Conservation (phyloP, 768 basidiomycete species). For the Leucosporidium yakuticum region DNA sequence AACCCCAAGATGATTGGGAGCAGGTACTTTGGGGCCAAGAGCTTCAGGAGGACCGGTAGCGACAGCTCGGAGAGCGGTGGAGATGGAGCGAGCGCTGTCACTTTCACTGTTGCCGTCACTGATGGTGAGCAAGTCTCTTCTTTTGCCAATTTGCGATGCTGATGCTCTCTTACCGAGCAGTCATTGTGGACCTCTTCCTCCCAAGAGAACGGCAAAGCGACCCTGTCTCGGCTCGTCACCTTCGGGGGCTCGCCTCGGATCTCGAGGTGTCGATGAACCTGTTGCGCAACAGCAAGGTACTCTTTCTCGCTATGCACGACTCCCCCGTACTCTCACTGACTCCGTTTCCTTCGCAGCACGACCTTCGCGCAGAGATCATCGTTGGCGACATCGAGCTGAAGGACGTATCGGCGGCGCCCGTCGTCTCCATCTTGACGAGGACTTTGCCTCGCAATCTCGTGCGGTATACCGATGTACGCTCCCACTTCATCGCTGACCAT, state of each 20-base stretch:
- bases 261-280: slow-evolving; percentile 60
- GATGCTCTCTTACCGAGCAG: slow-evolving; percentile 49
- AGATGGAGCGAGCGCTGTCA: slow-evolving; percentile 5
- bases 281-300: slow-evolving; percentile 65
- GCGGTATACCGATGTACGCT: slow-evolving; percentile 36
- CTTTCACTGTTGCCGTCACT: slow-evolving; percentile 34
- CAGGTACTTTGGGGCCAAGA: slow-evolving; percentile 44
- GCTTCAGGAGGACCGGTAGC: slow-evolving; percentile 3
- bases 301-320: slow-evolving; percentile 9
- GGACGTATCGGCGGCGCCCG: slow-evolving; percentile 49
- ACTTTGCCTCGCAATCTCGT: slow-evolving; percentile 60
- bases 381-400: slow-evolving; percentile 58
- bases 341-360: slow-evolving; percentile 3
- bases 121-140: slow-evolving; percentile 9
- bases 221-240: slow-evolving; percentile 35
- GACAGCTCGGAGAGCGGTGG: slow-evolving; percentile 14
- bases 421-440: slow-evolving; percentile 49
- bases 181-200: slow-evolving; percentile 47
- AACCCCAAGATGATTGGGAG: slow-evolving; percentile 34
- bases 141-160: too few relatives aligned
- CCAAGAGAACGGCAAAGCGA: slow-evolving; percentile 43
- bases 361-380: slow-evolving; percentile 68
- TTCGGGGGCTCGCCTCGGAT: slow-evolving; percentile 60
- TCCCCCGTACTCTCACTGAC: slow-evolving; percentile 1
- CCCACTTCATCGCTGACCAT: background rate